Base-by-base conservation (phyloP, 768 basidiomycete genomes). In the Rhizopogon vinicolor region DNA sequence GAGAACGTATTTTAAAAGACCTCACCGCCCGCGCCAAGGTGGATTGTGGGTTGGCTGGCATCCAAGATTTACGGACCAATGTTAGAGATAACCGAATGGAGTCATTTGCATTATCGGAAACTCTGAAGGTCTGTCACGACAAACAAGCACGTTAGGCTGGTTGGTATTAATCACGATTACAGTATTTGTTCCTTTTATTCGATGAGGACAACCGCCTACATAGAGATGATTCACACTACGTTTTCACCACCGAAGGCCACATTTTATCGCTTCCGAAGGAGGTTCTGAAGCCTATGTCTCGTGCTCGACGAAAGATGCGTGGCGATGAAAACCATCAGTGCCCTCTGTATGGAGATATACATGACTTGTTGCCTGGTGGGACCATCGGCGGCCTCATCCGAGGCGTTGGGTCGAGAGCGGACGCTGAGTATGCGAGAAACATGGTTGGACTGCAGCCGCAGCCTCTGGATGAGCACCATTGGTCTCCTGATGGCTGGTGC, bases 171-270 rank as follows among this genome's bases (percentile, higher is more conserved):
- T 46, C 37, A 52, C 19, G 28, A 40, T 37, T 10, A 18, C 25
- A 98, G 90, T 99, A 98, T 75, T 80, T 98, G 16, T 98, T 85
- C 70, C 79, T 98, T 41, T 76, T 97, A 39, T 98, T 98, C 63
- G 93, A 93, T 60, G 91, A 94, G 71, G 82, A 83, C 7, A 91
- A 92, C 60, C 77, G 78, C 0, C 64, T 94, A 25, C 84, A 93
- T 63, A 71, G 66, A 3, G 87, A 91, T 62, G 87, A 91, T 65
- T 89, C 89, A 0, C 90, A 93, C 67, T 89, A 86, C 58, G 91
- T 98, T 9, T 89, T 97, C 66, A 92, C 94, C 6, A 99, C 97
- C 1, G 97, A 98, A 69, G 97, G 96, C 0, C 97, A 99, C 66
- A 79, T 93, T 25, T 75, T 99, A 43, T 78, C 78, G 10, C 78